Base-by-base conservation (phyloP, 169 alveolate genomes). In the Plasmodium billcollinsi region DNA sequence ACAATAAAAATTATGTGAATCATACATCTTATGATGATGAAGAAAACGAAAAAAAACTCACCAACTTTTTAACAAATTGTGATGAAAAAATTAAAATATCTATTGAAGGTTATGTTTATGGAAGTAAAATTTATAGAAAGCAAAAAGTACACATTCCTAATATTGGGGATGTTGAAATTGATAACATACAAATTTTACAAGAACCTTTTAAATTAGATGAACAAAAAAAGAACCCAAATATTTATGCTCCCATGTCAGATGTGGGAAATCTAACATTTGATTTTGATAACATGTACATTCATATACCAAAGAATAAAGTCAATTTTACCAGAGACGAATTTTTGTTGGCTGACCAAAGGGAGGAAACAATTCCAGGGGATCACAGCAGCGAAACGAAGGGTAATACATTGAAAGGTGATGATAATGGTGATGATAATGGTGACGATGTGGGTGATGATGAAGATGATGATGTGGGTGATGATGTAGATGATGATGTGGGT, bases 171-270 rank as follows among this genome's bases (percentile, higher is more conserved):
- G 96, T 95, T 73, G 90, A 88, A 3, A 90, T 96, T 18, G 73
- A 88, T n/a, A 93, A 96, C 11, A 92, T 97, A 21, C 76, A 94
- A 24, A 74, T 93, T 66, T 92, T 90, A 75, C 88, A 91, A 21
- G 98, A 97, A 86, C 98, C 98, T 45, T 96, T 97, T 76, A 95
- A 97, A 39, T 75, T 95, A 18, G 97, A 97, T 18, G 93, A 93
- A 62, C 92, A 95, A 80, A 74, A 47, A 47, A 74, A 90, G 45
- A 61, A 58, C 15, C 72, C 89, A 24, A 61, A 95, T 63, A 95
- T 98, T 18, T 98, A 98, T 91, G 99, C 99, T 0, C 99, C 99
- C 0, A 97, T 96, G 90, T 96, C 99, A 61, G 99, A 98, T 92
- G 96, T 98, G 12, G 99, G 99, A n/a, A 97, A 97, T 76, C 93